Conservation (phyloP, 441 rosid species). For the Erodium moschatum region DNA sequence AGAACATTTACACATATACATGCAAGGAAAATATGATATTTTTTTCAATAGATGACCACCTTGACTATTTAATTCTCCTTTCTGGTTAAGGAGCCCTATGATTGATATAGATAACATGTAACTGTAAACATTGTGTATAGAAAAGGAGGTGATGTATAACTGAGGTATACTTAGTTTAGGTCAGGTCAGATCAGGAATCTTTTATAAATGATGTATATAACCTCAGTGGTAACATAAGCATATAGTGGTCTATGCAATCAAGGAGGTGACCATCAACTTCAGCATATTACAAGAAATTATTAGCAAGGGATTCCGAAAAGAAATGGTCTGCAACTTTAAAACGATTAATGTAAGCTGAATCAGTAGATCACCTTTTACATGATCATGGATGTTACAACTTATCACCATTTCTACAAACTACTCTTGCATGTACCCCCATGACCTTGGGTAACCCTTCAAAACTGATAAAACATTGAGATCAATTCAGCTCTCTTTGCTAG, state of each 20-base stretch:
- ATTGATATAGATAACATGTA: too few species aligned
- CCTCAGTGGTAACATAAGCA: neutral
- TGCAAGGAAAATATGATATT: slow-evolving; percentile 31
- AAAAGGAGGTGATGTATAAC: too few species aligned
- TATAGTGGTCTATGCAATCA: neutral
- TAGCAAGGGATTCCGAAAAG: neutral
- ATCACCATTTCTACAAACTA: neutral
- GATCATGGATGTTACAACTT: neutral
- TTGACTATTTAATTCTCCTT: too few species aligned
- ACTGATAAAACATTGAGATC: neutral
- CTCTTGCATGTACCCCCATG: neutral
- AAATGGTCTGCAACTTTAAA: too few species aligned
- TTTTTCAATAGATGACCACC: too few species aligned
- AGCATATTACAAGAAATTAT: neutral
- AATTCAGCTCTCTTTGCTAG: neutral
- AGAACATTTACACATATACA: slow-evolving; percentile 80
- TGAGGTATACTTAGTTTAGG: too few species aligned
- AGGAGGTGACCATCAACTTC: too few species aligned
- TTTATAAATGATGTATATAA: neutral
- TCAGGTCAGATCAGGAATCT: too few species aligned
- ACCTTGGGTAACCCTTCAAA: neutral
- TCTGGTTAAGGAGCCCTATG: too few species aligned
- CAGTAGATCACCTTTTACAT: neutral
- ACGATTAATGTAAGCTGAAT: neutral
- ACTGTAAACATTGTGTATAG: slow-evolving; percentile 30